These are phyloP conservation scores for Cunninghamia lanceolata DNA, from an alignment of 75 land plant genomes.

Conservation along the genomic window DNA sequence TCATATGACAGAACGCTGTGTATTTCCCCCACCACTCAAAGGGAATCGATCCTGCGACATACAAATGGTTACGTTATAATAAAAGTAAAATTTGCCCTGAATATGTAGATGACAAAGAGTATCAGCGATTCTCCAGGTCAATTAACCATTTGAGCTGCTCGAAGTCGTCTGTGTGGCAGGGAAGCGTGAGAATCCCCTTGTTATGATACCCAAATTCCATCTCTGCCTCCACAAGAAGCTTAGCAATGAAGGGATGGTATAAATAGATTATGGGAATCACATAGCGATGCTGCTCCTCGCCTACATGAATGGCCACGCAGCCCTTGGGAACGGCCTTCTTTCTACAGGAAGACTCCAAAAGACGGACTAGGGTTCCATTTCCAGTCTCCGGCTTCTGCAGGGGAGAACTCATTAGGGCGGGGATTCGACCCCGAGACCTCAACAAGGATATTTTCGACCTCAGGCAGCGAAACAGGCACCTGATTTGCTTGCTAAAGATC, in stretches of 20 bases:
- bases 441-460: not conserved
- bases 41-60: not conserved
- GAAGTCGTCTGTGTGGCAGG: conserved; percentile 31
- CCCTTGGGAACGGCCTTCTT: not conserved
- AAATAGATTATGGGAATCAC: conserved; percentile 23
- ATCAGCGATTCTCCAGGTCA: not conserved
- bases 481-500: not conserved
- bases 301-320: conserved; percentile 35
- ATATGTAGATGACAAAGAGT: not conserved
- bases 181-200: conserved; percentile 23
- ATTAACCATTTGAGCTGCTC: conserved; percentile 20
- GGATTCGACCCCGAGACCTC: not conserved
- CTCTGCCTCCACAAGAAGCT: conserved; percentile 17
- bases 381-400: not conserved
- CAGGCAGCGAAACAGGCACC: not conserved
- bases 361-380: not conserved
- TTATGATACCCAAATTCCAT: conserved; percentile 24
- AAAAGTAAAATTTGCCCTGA: too few species aligned
- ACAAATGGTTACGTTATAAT: not conserved
- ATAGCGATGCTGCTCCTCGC: conserved; percentile 23
- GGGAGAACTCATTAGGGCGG: too few species aligned
- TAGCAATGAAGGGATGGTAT: conserved; percentile 21
- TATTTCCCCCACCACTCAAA: not conserved
- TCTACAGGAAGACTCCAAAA: too few species aligned
- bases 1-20: too few species aligned